Evolutionary conservation across 495 filamentous ascomycete species (phyloP), one percentile per base, ranked within the genome.

Genomic region (Saxispiralis lemnorum): DNA sequence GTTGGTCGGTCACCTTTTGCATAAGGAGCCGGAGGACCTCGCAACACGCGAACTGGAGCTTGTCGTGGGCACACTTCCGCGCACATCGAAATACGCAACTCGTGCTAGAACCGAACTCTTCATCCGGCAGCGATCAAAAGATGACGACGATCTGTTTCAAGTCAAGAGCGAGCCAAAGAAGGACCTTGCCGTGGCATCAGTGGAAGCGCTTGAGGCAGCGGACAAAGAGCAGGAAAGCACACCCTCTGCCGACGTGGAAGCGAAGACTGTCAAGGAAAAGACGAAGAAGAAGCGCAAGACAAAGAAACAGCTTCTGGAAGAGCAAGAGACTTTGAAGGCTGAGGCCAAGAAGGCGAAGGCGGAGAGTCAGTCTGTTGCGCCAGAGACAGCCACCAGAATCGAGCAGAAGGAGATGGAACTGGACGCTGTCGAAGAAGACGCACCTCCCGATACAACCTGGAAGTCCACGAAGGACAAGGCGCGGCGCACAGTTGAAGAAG

Each of bases 101-200:
- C 69, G 81, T 31, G 66, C 77, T 7, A 56, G 67, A 18, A 72
- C 74, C 14, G 66, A 76, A 7, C 65, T 75, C 41, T 65, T 66
- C 16, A 66, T 75, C 34, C 75, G 77, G 34, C 84, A 87, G 57
- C 72, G 75, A 43, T 73, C 73, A 49, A 79, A 81, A 52, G 75
- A 79, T n/a, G 81, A 83, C 40, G 79, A 83, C 55, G 76, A 81
- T 41, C 65, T 84, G n/a, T 81, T 83, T 57, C 71, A 72, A 15
- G 65, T 77, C n/a, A 57, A 55, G 46, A 51, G 37, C 15, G 50
- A 53, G 28, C 30, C 52, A 28, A 54, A 52, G n/a, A 40, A 44
- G 31, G 39, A 47, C 13, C 56, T 52, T 44, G 51, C 60, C 11
- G 21, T 43, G 31, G 63, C 61, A 14, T 62, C 62, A 1, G 62